Evolutionary conservation across 2,329 filamentous ascomycete species (phyloP).

Genomic region (Neurospora sp.): DNA sequence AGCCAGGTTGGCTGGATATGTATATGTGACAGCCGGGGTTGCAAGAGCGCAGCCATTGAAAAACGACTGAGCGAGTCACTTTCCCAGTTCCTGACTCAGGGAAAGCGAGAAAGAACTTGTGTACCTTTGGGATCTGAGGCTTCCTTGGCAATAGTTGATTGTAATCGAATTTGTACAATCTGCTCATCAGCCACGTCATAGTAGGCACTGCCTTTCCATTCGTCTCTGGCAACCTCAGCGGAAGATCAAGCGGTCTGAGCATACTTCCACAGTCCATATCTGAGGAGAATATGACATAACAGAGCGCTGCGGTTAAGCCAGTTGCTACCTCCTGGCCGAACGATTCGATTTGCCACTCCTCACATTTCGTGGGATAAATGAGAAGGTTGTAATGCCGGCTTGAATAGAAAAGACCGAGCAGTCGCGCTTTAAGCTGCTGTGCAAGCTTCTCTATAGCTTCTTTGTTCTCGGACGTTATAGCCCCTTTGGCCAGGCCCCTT

Average conservation of each 20-base stretch:
- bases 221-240: background rate
- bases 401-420: constrained; percentile 27
- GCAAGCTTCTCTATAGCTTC: constrained; percentile 21
- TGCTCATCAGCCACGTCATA: constrained; percentile 16
- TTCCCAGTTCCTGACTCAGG: constrained; percentile 24
- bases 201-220: background rate
- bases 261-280: constrained; percentile 9
- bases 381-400: constrained; percentile 27
- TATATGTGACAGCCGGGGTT: constrained; percentile 33
- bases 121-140: constrained; percentile 13
- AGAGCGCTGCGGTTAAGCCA: constrained; percentile 17
- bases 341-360: constrained; percentile 22
- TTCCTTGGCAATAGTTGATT: constrained; percentile 18
- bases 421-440: constrained; percentile 25
- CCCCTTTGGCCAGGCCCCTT: constrained; percentile 18
- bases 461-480: constrained; percentile 9
- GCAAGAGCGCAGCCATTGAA: constrained; percentile 33
- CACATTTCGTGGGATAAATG: constrained; percentile 28
- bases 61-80: constrained; percentile 28
- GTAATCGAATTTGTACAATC: constrained; percentile 23
- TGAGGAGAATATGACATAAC: constrained; percentile 29
- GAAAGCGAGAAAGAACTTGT: constrained; percentile 40
- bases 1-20: constrained; percentile 30
- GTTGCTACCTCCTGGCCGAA: constrained; percentile 12
- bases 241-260: constrained; percentile 9